These are phyloP conservation scores for Amesomyces nigricolor DNA, from an alignment of 2,329 filamentous ascomycete genomes.

Conservation along the genomic window DNA sequence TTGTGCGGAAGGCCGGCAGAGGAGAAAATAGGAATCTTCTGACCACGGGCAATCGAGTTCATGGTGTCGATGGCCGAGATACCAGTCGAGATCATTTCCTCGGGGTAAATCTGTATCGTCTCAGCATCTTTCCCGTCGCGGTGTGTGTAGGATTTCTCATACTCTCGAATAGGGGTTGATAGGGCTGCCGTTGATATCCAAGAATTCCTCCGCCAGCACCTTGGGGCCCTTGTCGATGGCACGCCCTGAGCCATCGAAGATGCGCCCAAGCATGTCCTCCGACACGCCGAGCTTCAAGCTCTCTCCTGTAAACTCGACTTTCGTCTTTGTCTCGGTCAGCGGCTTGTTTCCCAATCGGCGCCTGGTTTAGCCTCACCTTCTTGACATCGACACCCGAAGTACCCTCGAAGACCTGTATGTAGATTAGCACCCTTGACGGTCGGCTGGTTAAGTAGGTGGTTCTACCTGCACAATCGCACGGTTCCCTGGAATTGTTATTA, in stretches of 20 bases:
- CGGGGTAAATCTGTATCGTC: slow-evolving; percentile 73
- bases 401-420: slow-evolving; percentile 82
- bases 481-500: slow-evolving; percentile 55
- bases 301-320: slow-evolving; percentile 94
- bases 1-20: slow-evolving; percentile 97
- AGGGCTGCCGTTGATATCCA: slow-evolving; percentile 97
- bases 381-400: slow-evolving; percentile 97
- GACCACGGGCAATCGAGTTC: slow-evolving; percentile 95
- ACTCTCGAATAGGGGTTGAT: slow-evolving; percentile 98
- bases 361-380: slow-evolving; percentile 58
- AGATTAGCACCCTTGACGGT: slow-evolving; percentile 25
- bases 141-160: slow-evolving; percentile 32
- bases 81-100: slow-evolving; percentile 99
- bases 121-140: slow-evolving; percentile 18
- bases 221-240: slow-evolving; percentile 99
- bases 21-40: slow-evolving; percentile 99
- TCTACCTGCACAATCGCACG: slow-evolving; percentile 89
- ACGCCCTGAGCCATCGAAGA: slow-evolving; percentile 96
- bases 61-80: slow-evolving; percentile 99
- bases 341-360: neutral
- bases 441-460: neutral
- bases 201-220: slow-evolving; percentile 93
- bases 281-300: slow-evolving; percentile 98
- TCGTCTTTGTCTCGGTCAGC: slow-evolving; percentile 57
- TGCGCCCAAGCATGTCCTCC: slow-evolving; percentile 98